phyloP scores from a whole-genome alignment of 768 basidiomycete genomes.

The Chalciporus chontae region DNA sequence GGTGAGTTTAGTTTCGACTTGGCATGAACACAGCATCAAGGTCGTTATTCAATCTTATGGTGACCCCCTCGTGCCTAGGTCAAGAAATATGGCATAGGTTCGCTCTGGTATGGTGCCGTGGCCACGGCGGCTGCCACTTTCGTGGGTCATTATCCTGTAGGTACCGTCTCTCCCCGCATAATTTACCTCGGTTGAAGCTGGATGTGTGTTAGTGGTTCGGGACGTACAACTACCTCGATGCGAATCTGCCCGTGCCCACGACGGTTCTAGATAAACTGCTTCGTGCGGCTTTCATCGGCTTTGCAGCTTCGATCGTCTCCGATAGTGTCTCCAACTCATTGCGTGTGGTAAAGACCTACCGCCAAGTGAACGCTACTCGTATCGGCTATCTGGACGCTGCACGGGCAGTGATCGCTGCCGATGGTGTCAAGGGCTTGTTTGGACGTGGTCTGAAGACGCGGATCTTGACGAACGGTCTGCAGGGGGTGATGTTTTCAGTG shows the following conservation, averaged over 20 bases:
- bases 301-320: slow-evolving; percentile 78
- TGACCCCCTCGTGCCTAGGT: slow-evolving; percentile 40
- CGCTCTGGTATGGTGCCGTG: slow-evolving; percentile 87
- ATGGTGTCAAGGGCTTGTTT: slow-evolving; percentile 78
- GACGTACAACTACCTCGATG: slow-evolving; percentile 80
- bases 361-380: slow-evolving; percentile 81
- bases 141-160: slow-evolving; percentile 84
- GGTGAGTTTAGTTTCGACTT: slow-evolving; percentile 34
- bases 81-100: slow-evolving; percentile 68
- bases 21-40: background rate
- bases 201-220: slow-evolving; percentile 62
- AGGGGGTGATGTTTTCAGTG: slow-evolving; percentile 87
- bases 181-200: background rate
- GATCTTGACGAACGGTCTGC: slow-evolving; percentile 85
- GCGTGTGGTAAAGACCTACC: slow-evolving; percentile 92
- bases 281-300: slow-evolving; percentile 90
- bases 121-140: slow-evolving; percentile 94
- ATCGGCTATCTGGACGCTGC: slow-evolving; percentile 82
- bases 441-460: slow-evolving; percentile 89
- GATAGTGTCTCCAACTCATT: slow-evolving; percentile 88
- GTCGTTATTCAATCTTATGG: background rate
- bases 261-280: slow-evolving; percentile 54
- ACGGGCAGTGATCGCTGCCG: slow-evolving; percentile 64
- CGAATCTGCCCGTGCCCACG: slow-evolving; percentile 52
- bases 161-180: slow-evolving; percentile 15